Evolutionary conservation across 306 rosid genomes (phyloP), one percentile per base, ranked within the genome.

Genomic region (Luffa acutangula): DNA sequence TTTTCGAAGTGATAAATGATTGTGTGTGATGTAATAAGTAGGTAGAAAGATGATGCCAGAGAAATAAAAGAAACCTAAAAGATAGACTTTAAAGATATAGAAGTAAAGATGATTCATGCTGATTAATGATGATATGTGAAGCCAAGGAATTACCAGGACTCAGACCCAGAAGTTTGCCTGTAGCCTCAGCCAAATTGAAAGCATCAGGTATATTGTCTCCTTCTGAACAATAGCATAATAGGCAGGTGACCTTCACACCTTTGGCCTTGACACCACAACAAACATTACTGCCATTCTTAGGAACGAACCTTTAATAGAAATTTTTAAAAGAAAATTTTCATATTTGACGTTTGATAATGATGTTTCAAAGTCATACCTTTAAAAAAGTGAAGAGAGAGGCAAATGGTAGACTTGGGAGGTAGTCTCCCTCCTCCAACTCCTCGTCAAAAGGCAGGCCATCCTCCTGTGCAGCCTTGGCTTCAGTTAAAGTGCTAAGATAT

Each of bases 161-260:
- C 75, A 73, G 76, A 59, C 51, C 81, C 52, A 88, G 88, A 84
- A 92, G 88, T 85, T 86, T 91, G 87, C 87, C 87, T 39, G 86
- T 84, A 64, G 95, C 98, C 79, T 92, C 97, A 0, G 92, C 97
- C 83, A 94, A 90, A 67, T 91, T 88, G 84, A 85, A 89, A 84
- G 98, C 95, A 84, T 94, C 97, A 25, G 87, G 78, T 76, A 84
- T 89, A 89, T 94, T 94, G 86, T 94, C 98, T 69, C 98, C 98
- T 85, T 94, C 98, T 9, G 97, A 92, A 84, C 97, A 94, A 84
- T 94, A 92, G 87, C 95, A 87, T 69, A 94, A 83, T 82, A 94
- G 76, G 95, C 97, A 94, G 48, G 97, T 92, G 65, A 92, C 97
- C 89, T 91, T 91, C 87, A 94, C 81, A 71, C 95, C 97, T 88